Evolutionary conservation across 1,284 basidiomycete species (phyloP), one percentile per base, ranked within the genome.

Genomic region (Apiotrichum siamense): DNA sequence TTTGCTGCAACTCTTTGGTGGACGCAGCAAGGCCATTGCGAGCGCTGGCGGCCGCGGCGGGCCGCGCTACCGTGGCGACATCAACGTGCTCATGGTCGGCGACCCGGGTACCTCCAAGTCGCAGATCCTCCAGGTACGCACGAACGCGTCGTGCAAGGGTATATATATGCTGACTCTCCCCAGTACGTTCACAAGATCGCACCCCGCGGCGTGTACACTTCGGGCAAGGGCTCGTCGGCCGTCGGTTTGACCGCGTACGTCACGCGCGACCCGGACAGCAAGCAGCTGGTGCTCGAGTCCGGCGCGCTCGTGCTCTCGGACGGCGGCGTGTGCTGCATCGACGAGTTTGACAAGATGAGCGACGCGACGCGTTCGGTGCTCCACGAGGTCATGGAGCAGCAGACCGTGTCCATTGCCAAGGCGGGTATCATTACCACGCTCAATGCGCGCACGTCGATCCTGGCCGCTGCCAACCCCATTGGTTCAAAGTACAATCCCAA

Each of bases 371-470:
- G 96, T 43, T 93, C 88, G 72, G 96, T 97, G 1, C 77, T 98
- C 45, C 94, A 98, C 71, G 96, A 98, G 85, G 96, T 97, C 35
- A 98, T 98, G 94, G 94, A 98, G 81, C 94, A 98, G 85, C 94
- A 98, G 86, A 98, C 94, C 0, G 92, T 98, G 3, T 97, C 93
- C 2, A 94, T 98, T 55, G 96, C 96, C n/a, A 98, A 98, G 75
- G 94, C 94, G 0, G 96, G 96, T 11, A 98, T 98, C 66, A 98
- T 97, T 70, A 98, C 94, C 1, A 97, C 96, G 0, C 79, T 98
- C 58, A 98, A 98, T 64, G 94, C 96, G 0, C 82, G 96, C 31
- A 97, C 94, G 0, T 98, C 96, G 0, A 92, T 98, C 60, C 79
- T 98, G 3, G 94, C 94, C 1, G 94, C 93, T 9, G 94, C 94